Evolutionary conservation across 2,329 filamentous ascomycete genomes (phyloP), one percentile per base, ranked within the genome.

Genomic region (Beauveria varroae): DNA sequence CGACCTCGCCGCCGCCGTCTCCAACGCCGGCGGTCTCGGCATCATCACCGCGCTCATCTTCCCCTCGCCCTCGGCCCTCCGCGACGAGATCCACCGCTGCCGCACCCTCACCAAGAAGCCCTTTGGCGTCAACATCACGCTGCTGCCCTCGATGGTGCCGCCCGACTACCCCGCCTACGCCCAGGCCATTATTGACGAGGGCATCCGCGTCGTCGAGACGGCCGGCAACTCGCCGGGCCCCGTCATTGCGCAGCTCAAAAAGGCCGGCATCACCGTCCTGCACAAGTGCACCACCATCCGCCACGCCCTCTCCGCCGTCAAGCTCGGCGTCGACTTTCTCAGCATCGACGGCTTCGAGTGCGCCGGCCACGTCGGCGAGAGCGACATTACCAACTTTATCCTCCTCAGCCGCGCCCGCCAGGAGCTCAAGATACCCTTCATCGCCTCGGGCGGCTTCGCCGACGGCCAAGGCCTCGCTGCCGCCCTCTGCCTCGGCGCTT

Each of bases 241-340:
- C 3, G 88, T 99, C 65, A 98, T 99, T 74, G 81, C 85, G 72
- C 85, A 91, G 79, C 83, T 99, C 60, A 99, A 98, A 79, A 83
- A 83, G 64, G 89, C 87, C 6, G 86, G 86, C 61, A 84, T 85
- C 69, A 93, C 84, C 61, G 86, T 99, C 68, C 79, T 99, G 61
- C 95, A 99, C 84, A 99, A 99, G 79, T 98, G 95, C 81, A 99
- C 95, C 9, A 96, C 91, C 5, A 96, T 99, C 76, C 82, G 92
- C 60, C 95, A 99, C 73, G 95, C 95, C 22, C 85, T 91, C 74
- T 92, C 89, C 66, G 95, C 95, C 54, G 83, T 96, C 63, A 96
- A 96, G 76, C 86, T 98, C 44, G 95, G 95, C 65, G 95, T 97
- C 5, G 95, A 99, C 75, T 98, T 99, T 76, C 78, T 99, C 62